These are phyloP conservation scores for Podospora pseudoanserina DNA, from an alignment of 495 filamentous ascomycete genomes.

Conservation along the genomic window DNA sequence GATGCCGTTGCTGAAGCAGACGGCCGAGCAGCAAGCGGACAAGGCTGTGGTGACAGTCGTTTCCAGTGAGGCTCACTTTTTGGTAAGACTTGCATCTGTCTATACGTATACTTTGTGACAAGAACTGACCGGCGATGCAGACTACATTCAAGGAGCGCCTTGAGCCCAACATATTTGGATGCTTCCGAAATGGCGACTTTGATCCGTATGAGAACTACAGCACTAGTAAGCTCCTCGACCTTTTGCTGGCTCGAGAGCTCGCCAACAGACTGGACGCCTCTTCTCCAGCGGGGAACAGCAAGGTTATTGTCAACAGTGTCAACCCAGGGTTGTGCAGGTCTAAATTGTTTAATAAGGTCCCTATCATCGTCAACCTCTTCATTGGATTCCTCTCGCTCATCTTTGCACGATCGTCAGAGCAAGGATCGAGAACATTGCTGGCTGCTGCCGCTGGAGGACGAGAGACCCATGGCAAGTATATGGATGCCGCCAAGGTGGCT, in stretches of 20 bases:
- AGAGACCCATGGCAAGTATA: slow-evolving; percentile 49
- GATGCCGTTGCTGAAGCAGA: slow-evolving; percentile 41
- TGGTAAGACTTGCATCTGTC: slow-evolving; percentile 13
- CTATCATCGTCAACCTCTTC: slow-evolving; percentile 13
- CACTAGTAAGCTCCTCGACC: slow-evolving; percentile 52
- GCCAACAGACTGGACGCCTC: slow-evolving; percentile 26
- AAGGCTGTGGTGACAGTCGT: slow-evolving; percentile 21
- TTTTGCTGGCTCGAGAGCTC: slow-evolving; percentile 48
- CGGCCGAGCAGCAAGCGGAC: slow-evolving; percentile 23
- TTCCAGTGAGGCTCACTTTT: slow-evolving; percentile 29
- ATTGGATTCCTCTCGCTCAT: slow-evolving; percentile 27
- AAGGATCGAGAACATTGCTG: slow-evolving; percentile 47
- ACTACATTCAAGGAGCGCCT: slow-evolving; percentile 19
- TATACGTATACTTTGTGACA: background rate
- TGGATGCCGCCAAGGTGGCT: slow-evolving; percentile 27
- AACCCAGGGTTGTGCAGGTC: slow-evolving; percentile 54
- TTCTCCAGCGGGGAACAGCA: background rate
- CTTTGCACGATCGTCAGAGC: slow-evolving; percentile 45
- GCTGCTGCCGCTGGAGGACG: slow-evolving; percentile 35
- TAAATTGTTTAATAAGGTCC: slow-evolving; percentile 37
- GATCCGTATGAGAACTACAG: slow-evolving; percentile 35
- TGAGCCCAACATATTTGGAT: slow-evolving; percentile 23
- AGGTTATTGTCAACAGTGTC: slow-evolving; percentile 50
- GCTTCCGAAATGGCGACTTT: slow-evolving; percentile 24
- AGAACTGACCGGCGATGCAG: slow-evolving; percentile 3